Conservation (phyloP, 176 grass and related monocot species). For the Phyllostachys edulis region DNA sequence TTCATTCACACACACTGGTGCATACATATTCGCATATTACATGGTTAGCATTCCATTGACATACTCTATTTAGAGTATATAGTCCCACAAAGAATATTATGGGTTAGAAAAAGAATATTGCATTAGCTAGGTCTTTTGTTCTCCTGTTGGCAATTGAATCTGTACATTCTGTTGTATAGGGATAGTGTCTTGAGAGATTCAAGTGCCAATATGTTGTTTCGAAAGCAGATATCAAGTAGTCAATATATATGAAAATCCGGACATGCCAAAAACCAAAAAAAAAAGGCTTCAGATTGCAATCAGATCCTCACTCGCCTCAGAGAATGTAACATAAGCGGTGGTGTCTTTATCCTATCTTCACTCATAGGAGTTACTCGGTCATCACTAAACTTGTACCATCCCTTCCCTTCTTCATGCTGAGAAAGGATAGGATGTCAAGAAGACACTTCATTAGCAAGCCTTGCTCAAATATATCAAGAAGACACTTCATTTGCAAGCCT, state of each 20-base stretch:
- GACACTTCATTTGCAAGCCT: not conserved
- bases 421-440: constrained; percentile 28
- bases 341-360: constrained; percentile 73
- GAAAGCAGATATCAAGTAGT: not conserved
- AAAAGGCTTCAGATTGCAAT: not conserved
- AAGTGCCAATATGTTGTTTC: constrained; percentile 26
- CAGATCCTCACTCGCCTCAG: constrained; percentile 46
- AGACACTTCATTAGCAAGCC: no score
- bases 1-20: no score
- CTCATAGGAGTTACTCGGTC: constrained; percentile 53
- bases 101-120: constrained; percentile 29
- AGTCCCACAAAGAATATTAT: constrained; percentile 37
- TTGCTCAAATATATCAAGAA: not conserved
- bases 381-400: constrained; percentile 94
- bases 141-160: constrained; percentile 51
- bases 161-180: constrained; percentile 41
- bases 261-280: constrained; percentile 1
- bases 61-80: no score
- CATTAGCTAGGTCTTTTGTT: constrained; percentile 26
- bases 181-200: constrained; percentile 51
- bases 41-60: no score
- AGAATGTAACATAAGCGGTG: constrained; percentile 89
- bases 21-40: no score
- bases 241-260: not conserved
- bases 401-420: constrained; percentile 72